phyloP scores from a whole-genome alignment of 306 rosid species.

The Quercus berberidifolia region DNA sequence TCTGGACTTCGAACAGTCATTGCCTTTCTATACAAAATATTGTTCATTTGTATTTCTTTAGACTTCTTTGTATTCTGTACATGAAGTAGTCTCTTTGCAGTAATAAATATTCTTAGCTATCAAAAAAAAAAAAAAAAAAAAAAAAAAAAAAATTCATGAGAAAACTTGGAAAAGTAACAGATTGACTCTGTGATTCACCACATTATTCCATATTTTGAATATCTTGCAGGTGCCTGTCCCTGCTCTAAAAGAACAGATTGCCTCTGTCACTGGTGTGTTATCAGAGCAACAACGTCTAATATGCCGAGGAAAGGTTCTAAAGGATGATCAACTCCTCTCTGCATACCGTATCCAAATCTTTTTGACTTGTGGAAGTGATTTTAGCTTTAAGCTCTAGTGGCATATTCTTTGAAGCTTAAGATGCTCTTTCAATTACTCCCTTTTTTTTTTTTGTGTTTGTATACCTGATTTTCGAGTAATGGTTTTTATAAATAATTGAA shows the following conservation, averaged over 20 bases:
- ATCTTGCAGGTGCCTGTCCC: conserved; percentile 87
- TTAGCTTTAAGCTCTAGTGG: not conserved
- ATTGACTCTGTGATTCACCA: not conserved
- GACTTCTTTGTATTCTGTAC: no score
- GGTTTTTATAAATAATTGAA: no score
- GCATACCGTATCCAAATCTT: conserved; percentile 57
- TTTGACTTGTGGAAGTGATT: not conserved
- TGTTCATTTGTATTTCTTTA: no score
- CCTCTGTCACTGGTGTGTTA: conserved; percentile 59
- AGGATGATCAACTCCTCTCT: conserved; percentile 64
- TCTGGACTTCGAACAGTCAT: no score
- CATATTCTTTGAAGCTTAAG: not conserved
- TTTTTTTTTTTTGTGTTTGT: no score
- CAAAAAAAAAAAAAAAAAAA: not conserved
- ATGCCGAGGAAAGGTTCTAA: conserved; percentile 67
- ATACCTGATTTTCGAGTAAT: no score
- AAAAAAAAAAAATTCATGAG: not conserved
- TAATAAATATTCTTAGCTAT: no score
- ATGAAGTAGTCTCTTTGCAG: no score
- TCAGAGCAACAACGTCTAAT: conserved; percentile 60
- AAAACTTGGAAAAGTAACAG: conserved; percentile 6
- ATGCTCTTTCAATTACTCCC: not conserved
- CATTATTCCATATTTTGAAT: conserved; percentile 8
- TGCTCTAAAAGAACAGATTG: conserved; percentile 58
- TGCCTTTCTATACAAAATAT: no score